These are phyloP conservation scores for Mayamaea pseudoterrestris DNA, from an alignment of 108 stramenopile genomes.

Conservation along the genomic window DNA sequence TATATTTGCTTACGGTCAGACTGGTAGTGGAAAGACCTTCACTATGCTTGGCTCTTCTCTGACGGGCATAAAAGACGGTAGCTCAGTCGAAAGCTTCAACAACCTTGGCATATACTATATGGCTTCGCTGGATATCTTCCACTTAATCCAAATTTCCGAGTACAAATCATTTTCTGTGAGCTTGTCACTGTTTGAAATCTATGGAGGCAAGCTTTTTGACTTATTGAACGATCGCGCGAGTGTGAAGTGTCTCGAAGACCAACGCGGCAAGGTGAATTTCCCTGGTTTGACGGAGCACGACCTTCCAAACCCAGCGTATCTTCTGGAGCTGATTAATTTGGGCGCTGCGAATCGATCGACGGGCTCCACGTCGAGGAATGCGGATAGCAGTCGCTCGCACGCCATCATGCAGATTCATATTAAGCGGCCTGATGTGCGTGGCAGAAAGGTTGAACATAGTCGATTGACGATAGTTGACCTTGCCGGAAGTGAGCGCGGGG, in stretches of 20 bases:
- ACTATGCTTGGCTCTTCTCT: constrained; percentile 92
- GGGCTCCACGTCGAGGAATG: constrained; percentile 89
- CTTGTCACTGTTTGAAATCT: constrained; percentile 95
- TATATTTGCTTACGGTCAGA: constrained; percentile 91
- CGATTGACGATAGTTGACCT: constrained; percentile 95
- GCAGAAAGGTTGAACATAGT: constrained; percentile 11
- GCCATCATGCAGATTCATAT: constrained; percentile 88
- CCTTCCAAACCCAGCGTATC: constrained; percentile 52
- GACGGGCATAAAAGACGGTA: constrained; percentile 63
- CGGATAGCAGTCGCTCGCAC: constrained; percentile 87
- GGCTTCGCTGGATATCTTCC: constrained; percentile 87
- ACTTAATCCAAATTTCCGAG: constrained; percentile 36
- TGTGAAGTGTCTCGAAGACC: constrained; percentile 91
- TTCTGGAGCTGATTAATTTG: constrained; percentile 82
- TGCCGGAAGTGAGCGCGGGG: constrained; percentile 95
- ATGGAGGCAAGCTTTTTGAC: constrained; percentile 94
- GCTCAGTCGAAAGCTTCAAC: constrained; percentile 19
- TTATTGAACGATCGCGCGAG: constrained; percentile 79
- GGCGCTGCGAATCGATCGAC: constrained; percentile 89
- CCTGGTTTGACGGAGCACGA: constrained; percentile 85
- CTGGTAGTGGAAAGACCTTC: constrained; percentile 87
- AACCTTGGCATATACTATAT: constrained; percentile 86
- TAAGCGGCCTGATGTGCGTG: not conserved
- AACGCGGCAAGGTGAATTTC: constrained; percentile 86
- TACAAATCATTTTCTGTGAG: constrained; percentile 49